Evolutionary conservation across 2,329 filamentous ascomycete species (phyloP), one percentile per base, ranked within the genome.

Genomic region (Epichloe amarillans): DNA sequence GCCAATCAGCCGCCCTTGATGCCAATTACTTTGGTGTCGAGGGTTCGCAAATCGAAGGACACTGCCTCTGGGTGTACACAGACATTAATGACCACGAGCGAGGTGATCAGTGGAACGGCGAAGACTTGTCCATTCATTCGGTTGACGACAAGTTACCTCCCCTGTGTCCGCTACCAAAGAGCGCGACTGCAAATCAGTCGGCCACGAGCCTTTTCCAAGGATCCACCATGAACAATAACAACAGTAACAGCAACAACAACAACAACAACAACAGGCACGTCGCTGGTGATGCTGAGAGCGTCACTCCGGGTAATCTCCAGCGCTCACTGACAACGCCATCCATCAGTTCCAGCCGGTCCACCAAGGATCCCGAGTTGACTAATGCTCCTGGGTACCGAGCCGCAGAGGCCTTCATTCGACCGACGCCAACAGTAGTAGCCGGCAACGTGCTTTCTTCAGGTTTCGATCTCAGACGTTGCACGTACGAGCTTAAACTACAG

Each of bases 21-120:
- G 93, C 94, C 49, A 98, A 97, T 64, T 88, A 95, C 64, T 98
- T 84, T 69, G 93, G 86, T 0, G 75, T 95, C 0, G 93, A 98
- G 69, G 88, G 87, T 0, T 85, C 88, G 37, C 74, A 79, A 14
- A 80, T 88, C 52, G 90, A 90, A 56, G 93, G 91, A 0, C 93
- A 91, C 61, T 87, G 89, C 0, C 66, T 96, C 44, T 98, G 93
- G 93, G 73, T 88, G 2, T 98, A 98, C 66, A 82, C 80, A 54
- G 77, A 80, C 19, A 77, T 77, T 76, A 98, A 97, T 63, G 84
- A 84, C 54, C 93, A 98, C 63, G 74, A 84, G 61, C 84, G 87
- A 69, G 93, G 93, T 50, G 93, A 98, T 61, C 82, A 88, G 57
- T 98, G 93, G 93, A 98, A 98, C 58, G 93, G 93, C 45, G 93